phyloP scores from a whole-genome alignment of 306 rosid genomes.

The Pterocarpus macrocarpus region DNA sequence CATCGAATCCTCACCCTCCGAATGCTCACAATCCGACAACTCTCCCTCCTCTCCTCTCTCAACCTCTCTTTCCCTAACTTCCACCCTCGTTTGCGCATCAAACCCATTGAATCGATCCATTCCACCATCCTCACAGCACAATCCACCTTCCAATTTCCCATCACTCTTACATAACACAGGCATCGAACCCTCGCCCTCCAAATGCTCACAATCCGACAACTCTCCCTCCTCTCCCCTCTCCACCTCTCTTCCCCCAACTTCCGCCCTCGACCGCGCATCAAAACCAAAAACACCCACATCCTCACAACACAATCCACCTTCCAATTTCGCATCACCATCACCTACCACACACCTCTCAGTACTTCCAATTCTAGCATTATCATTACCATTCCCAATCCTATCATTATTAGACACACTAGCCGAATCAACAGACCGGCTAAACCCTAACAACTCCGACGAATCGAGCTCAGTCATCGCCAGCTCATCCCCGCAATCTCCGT shows the following conservation, averaged over 20 bases:
- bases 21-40: conserved; percentile 58
- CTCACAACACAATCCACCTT: conserved; percentile 21
- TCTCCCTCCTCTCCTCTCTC: conserved; percentile 58
- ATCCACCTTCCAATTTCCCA: conserved; percentile 37
- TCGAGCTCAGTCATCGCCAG: conserved; percentile 48
- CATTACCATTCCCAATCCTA: conserved; percentile 7
- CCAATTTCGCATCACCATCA: conserved; percentile 9
- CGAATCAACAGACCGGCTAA: background rate
- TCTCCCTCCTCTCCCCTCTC: background rate
- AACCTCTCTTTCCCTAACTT: conserved; percentile 42
- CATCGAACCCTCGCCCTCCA: conserved; percentile 22
- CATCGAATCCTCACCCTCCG: conserved; percentile 81
- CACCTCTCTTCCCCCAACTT: background rate
- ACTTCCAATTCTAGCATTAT: conserved; percentile 7
- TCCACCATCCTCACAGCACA: background rate
- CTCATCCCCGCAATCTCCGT: conserved; percentile 67
- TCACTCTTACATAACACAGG: background rate
- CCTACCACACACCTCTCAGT: conserved; percentile 9
- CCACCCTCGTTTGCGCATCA: conserved; percentile 27
- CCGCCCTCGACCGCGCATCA: no score
- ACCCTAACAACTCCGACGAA: conserved; percentile 48
- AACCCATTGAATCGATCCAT: conserved; percentile 36
- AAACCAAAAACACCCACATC: no score
- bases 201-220: conserved; percentile 20
- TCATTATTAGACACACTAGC: background rate